Conservation (phyloP, 139 green algal genomes). For the Picochlorum sp. region DNA sequence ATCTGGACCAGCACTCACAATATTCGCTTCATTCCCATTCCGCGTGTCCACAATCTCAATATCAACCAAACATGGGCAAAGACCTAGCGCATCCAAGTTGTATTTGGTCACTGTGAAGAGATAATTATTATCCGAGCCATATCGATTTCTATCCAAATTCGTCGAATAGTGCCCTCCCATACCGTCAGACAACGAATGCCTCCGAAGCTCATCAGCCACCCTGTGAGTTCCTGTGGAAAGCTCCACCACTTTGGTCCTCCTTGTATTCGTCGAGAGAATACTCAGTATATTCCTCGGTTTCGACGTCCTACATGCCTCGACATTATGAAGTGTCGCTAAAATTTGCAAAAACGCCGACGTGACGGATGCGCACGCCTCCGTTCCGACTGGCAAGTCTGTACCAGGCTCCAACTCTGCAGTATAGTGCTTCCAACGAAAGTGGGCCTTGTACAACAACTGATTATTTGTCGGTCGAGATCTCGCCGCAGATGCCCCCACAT, state of each 20-base stretch:
- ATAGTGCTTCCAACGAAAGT: conserved; percentile 87
- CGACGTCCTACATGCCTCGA: conserved; percentile 40
- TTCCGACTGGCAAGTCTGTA: conserved; percentile 56
- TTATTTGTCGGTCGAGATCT: conserved; percentile 83
- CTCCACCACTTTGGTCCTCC: conserved; percentile 89
- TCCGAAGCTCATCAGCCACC: conserved; percentile 82
- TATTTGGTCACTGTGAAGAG: conserved; percentile 86
- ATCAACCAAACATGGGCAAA: conserved; percentile 87
- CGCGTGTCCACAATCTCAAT: conserved; percentile 94
- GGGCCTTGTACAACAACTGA: conserved; percentile 87
- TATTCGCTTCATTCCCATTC: conserved; percentile 53
- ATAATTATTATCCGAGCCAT: conserved; percentile 92
- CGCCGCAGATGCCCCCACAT: conserved; percentile 7
- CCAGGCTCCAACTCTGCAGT: conserved; percentile 34
- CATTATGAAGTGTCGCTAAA: conserved; percentile 62
- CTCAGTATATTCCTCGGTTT: conserved; percentile 68
- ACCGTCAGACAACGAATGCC: conserved; percentile 75
- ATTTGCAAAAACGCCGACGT: conserved; percentile 88
- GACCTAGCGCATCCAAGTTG: conserved; percentile 78
- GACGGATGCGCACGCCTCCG: conserved; percentile 83
- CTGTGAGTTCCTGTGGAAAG: conserved; percentile 76
- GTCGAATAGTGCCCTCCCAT: conserved; percentile 80
- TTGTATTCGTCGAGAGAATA: conserved; percentile 82
- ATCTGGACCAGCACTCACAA: conserved; percentile 61
- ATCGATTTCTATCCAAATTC: conserved; percentile 93